Conservation (phyloP, 257 asterid genomes). For the Galeopsis tetrahit region DNA sequence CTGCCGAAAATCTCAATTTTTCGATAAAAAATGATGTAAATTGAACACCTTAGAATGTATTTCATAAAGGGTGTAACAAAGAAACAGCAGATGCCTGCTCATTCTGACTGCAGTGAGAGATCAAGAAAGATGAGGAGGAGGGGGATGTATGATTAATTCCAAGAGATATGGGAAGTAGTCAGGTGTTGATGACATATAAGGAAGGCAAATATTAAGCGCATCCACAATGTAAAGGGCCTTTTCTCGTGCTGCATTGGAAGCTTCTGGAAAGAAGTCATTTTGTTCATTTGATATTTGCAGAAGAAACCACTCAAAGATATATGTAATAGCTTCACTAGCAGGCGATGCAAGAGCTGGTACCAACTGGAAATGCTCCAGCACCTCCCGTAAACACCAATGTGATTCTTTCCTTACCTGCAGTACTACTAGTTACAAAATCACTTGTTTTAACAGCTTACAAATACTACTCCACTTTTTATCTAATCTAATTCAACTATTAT, state of each 20-base stretch:
- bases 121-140: no score
- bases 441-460: not conserved
- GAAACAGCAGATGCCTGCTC: no score
- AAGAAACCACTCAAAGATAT: constrained; percentile 69
- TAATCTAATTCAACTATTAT: not conserved
- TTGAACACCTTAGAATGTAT: no score
- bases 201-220: constrained; percentile 73
- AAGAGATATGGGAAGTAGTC: constrained; percentile 68
- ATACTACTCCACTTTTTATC: not conserved
- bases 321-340: constrained; percentile 80
- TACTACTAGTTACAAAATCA: not conserved
- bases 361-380: constrained; percentile 53
- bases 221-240: constrained; percentile 75
- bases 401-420: constrained; percentile 78
- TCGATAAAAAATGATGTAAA: no score
- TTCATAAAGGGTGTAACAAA: no score
- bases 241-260: constrained; percentile 70
- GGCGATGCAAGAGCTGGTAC: constrained; percentile 50
- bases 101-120: no score
- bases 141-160: no score
- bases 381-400: constrained; percentile 61
- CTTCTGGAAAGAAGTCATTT: constrained; percentile 66
- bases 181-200: constrained; percentile 68
- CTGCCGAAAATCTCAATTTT: no score
- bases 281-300: constrained; percentile 65